phyloP scores from a whole-genome alignment of 75 land plant species.

The Ceratopteris richardii region DNA sequence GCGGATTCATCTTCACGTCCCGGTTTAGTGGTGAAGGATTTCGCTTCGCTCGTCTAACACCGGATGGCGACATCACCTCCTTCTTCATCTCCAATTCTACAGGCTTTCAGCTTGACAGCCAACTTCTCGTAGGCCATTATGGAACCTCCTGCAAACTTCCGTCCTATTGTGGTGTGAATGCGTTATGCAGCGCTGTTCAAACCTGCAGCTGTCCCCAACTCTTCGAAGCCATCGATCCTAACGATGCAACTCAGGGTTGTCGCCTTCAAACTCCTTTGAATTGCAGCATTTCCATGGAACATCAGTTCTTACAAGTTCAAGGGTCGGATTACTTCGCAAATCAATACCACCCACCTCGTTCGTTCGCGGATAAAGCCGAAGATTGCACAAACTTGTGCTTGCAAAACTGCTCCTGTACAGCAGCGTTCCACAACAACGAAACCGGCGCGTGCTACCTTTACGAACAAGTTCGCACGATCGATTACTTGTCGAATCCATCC shows the following conservation, averaged over 20 bases:
- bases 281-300: not conserved
- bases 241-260: slow-evolving; percentile 4
- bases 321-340: slow-evolving; percentile 20
- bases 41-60: not conserved
- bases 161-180: slow-evolving; percentile 8
- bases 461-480: slow-evolving; percentile 9
- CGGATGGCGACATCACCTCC: not conserved
- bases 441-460: slow-evolving; percentile 12
- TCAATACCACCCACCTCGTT: not conserved
- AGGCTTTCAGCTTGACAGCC: not conserved
- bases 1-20: not conserved
- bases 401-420: slow-evolving; percentile 12
- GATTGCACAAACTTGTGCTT: slow-evolving; percentile 11
- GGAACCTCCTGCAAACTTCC: slow-evolving; percentile 12
- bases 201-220: slow-evolving; percentile 5
- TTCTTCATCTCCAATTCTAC: not conserved
- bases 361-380: not conserved
- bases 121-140: not conserved
- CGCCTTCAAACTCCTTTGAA: slow-evolving; percentile 3
- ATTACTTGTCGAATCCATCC: not conserved
- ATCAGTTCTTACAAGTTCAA: slow-evolving; percentile 3
- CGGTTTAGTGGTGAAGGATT: not conserved
- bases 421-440: slow-evolving; percentile 10
- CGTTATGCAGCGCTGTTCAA: slow-evolving; percentile 7
- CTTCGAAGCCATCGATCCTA: not conserved